These are phyloP conservation scores for Ogataea paraovalis DNA, from an alignment of 805 yeast species.

Conservation along the genomic window DNA sequence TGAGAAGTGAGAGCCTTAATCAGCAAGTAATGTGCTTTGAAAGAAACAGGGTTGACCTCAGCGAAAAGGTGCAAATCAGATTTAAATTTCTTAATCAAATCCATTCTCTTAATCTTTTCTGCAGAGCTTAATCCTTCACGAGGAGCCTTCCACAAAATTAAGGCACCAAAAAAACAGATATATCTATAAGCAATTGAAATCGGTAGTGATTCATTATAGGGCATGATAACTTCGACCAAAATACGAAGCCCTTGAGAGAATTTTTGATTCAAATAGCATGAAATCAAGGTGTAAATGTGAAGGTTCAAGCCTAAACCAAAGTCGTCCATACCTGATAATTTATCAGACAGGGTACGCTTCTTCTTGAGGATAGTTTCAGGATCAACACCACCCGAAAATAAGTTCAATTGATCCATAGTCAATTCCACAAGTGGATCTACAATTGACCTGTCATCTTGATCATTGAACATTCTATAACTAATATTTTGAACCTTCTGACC, in stretches of 20 bases:
- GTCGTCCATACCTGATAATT: background rate
- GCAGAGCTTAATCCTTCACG: conserved; percentile 15
- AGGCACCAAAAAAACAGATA: conserved; percentile 9
- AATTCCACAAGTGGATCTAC: background rate
- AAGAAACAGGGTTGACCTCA: conserved; percentile 33
- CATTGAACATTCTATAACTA: background rate
- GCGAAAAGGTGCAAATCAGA: conserved; percentile 34
- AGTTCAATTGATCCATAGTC: conserved; percentile 2
- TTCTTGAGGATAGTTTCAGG: background rate
- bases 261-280: conserved; percentile 8
- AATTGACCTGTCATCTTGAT: background rate
- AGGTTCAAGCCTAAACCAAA: background rate
- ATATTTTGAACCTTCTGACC: conserved; percentile 6
- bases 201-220: background rate
- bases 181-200: conserved; percentile 8
- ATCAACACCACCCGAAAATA: conserved; percentile 6
- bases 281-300: background rate
- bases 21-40: conserved; percentile 35
- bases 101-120: conserved; percentile 13
- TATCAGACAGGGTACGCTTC: background rate
- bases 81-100: conserved; percentile 18
- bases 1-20: conserved; percentile 33
- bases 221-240: conserved; percentile 3
- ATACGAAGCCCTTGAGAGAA: conserved; percentile 6
- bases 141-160: conserved; percentile 11